Percentiles rank a stretch among this genome's conserved stretches.
phyloP scores from a whole-genome alignment of 768 basidiomycete species.

The Suillus clintonianus region DNA sequence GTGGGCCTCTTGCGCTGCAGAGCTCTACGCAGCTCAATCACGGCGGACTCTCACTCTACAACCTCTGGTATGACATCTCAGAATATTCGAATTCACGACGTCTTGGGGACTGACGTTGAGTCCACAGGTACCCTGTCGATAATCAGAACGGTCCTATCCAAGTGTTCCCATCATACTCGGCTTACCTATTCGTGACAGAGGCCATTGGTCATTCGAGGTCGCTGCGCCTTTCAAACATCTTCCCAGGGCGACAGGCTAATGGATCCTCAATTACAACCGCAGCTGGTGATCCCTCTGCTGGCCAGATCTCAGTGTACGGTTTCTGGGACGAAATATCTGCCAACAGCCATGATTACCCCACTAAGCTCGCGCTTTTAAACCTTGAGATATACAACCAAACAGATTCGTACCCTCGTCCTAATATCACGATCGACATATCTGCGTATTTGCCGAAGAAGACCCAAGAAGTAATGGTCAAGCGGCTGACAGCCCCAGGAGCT shows the following conservation, averaged over 20 bases:
- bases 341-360: conserved; percentile 28
- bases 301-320: conserved; percentile 53
- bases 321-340: conserved; percentile 43
- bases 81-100: not conserved
- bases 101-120: not conserved
- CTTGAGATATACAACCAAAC: conserved; percentile 54
- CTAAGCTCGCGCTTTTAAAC: conserved; percentile 51
- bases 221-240: conserved; percentile 49
- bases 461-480: conserved; percentile 37
- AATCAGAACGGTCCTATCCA: conserved; percentile 49
- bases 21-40: conserved; percentile 52
- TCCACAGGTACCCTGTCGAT: conserved; percentile 46
- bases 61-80: conserved; percentile 40
- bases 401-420: conserved; percentile 41
- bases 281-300: conserved; percentile 46
- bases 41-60: conserved; percentile 46
- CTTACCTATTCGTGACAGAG: conserved; percentile 54
- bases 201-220: conserved; percentile 46
- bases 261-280: conserved; percentile 55
- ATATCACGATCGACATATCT: conserved; percentile 48
- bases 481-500: conserved; percentile 49
- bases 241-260: conserved; percentile 51
- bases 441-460: conserved; percentile 34
- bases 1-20: conserved; percentile 52
- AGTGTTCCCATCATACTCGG: conserved; percentile 54